These are phyloP conservation scores for Hypomontagnella monticulosa DNA, from an alignment of 495 filamentous ascomycete species.

Conservation along the genomic window DNA sequence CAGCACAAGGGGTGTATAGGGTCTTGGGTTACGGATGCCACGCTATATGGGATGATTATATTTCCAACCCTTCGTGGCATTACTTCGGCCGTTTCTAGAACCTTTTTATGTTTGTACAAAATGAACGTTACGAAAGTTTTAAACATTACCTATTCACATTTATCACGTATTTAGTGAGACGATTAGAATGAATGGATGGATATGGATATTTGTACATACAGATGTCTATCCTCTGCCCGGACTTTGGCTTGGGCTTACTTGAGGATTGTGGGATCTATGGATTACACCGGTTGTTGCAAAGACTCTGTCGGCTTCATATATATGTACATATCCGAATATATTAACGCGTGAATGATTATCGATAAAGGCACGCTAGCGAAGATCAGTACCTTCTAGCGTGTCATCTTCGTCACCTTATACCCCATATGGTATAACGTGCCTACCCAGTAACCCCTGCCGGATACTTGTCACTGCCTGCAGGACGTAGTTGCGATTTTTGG, in stretches of 20 bases:
- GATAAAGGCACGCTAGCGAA: slow-evolving; percentile 7
- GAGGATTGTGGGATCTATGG: no score
- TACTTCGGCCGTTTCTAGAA: slow-evolving; percentile 34
- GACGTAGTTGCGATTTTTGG: slow-evolving; percentile 25
- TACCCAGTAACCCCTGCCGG: not conserved
- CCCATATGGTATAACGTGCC: no score
- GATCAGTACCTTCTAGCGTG: slow-evolving; percentile 31
- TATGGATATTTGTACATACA: no score
- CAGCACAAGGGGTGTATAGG: slow-evolving; percentile 46
- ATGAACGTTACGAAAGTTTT: slow-evolving; percentile 36
- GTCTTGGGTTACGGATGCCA: slow-evolving; percentile 45
- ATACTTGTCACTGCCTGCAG: slow-evolving; percentile 1
- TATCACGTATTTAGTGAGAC: not conserved
- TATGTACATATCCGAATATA: no score
- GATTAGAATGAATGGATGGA: no score
- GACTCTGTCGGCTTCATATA: no score
- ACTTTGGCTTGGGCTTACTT: no score
- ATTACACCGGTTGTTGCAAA: no score
- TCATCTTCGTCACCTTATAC: slow-evolving; percentile 27
- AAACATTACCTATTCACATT: not conserved
- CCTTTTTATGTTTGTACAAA: slow-evolving; percentile 46
- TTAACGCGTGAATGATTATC: slow-evolving; percentile 21
- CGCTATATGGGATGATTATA: slow-evolving; percentile 41
- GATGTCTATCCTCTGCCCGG: no score
- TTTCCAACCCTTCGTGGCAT: slow-evolving; percentile 39